These are phyloP conservation scores for Chaetomium sp. DNA, from an alignment of 2,329 filamentous ascomycete species.

Conservation along the genomic window DNA sequence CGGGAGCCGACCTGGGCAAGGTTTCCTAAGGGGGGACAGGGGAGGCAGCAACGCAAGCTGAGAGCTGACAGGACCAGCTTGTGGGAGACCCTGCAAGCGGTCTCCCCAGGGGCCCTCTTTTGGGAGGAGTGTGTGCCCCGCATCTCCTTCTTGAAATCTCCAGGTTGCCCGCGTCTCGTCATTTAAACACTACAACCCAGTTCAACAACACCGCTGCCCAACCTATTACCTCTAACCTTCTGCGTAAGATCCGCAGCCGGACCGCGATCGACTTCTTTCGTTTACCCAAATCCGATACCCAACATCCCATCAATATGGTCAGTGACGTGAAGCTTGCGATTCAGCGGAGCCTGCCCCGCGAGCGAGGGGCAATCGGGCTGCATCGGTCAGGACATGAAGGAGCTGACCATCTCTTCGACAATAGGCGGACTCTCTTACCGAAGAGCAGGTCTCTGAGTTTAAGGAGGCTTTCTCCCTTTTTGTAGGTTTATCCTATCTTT, in stretches of 20 bases:
- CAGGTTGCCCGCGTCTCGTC: conserved; percentile 30
- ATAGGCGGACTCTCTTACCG: conserved; percentile 96
- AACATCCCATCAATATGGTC: conserved; percentile 31
- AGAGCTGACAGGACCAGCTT: not conserved
- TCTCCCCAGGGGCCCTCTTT: conserved; percentile 19
- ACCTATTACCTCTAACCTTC: conserved; percentile 19
- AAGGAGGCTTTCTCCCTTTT: conserved; percentile 99
- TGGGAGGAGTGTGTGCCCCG: conserved; percentile 25
- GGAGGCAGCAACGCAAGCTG: not conserved
- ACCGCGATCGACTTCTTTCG: conserved; percentile 11
- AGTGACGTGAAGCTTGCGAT: conserved; percentile 19
- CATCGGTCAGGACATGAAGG: conserved; percentile 12
- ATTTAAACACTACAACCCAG: conserved; percentile 30
- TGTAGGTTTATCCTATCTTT: conserved; percentile 62
- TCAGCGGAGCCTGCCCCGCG: conserved; percentile 29
- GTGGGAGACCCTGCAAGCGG: conserved; percentile 20
- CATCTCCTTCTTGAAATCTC: conserved; percentile 30
- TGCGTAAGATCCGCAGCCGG: conserved; percentile 21
- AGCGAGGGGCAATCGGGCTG: conserved; percentile 31
- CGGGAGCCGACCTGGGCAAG: not conserved
- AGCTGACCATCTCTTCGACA: conserved; percentile 31
- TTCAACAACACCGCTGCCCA: conserved; percentile 25
- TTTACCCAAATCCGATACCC: conserved; percentile 5
- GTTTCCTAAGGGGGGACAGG: not conserved
- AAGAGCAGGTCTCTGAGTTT: conserved; percentile 99